Conservation (phyloP, 2,329 filamentous ascomycete species). For the Aspergillus neoniger region DNA sequence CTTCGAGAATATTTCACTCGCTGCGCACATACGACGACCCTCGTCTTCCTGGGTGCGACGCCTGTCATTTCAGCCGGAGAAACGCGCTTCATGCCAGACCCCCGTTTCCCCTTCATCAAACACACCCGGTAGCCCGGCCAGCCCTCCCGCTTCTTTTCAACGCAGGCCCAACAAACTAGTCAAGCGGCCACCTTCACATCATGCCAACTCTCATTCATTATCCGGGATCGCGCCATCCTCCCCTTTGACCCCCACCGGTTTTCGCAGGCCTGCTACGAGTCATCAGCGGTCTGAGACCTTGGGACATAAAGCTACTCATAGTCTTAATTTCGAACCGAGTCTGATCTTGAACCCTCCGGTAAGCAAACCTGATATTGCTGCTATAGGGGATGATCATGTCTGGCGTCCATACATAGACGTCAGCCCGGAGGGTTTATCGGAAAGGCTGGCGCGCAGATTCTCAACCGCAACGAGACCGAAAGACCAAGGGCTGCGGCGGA, state of each 20-base stretch:
- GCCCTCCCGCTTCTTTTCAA: slow-evolving; percentile 35
- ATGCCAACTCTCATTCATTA: slow-evolving; percentile 45
- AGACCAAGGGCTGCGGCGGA: slow-evolving; percentile 42
- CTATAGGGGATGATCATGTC: slow-evolving; percentile 15
- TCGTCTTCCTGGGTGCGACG: slow-evolving; percentile 59
- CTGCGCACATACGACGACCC: slow-evolving; percentile 38
- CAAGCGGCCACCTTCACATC: slow-evolving; percentile 61
- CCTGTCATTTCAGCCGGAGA: slow-evolving; percentile 54
- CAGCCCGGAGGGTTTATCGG: slow-evolving; percentile 26
- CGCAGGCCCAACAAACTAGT: slow-evolving; percentile 61
- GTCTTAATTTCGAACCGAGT: slow-evolving; percentile 30
- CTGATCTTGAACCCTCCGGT: slow-evolving; percentile 17
- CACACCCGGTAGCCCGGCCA: slow-evolving; percentile 55
- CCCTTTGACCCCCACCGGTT: slow-evolving; percentile 49
- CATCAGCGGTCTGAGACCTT: slow-evolving; percentile 61
- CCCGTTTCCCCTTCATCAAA: slow-evolving; percentile 57
- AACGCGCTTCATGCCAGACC: slow-evolving; percentile 50
- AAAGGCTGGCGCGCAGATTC: slow-evolving; percentile 44
- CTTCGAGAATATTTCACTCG: slow-evolving; percentile 28
- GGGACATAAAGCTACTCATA: slow-evolving; percentile 45
- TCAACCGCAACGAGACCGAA: slow-evolving; percentile 40
- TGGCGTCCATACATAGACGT: slow-evolving; percentile 46
- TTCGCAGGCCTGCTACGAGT: slow-evolving; percentile 64
- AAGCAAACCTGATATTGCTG: slow-evolving; percentile 8
- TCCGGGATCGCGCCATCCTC: slow-evolving; percentile 31